Evolutionary conservation across 129 eudicot genomes (phyloP), one percentile per base, ranked within the genome.

Genomic region (Pulicaria dysenterica): DNA sequence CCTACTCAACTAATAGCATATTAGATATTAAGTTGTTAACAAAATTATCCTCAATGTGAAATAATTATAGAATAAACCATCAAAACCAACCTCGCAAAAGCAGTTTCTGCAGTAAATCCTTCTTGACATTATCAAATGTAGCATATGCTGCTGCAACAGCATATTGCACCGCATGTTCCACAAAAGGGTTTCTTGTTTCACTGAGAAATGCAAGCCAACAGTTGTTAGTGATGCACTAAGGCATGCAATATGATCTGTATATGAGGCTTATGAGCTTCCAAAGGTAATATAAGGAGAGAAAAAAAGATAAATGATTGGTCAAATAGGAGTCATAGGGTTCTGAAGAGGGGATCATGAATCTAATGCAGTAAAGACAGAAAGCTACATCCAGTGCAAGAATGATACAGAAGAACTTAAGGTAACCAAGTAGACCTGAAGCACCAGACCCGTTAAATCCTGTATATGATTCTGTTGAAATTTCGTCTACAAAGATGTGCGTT

Each of bases 161-260:
- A 77, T 94, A 94, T 67, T 87, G 98, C 79, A 94, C 70, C 10
- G 98, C 98, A 76, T 87, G 82, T 83, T 94, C 98, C 65, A 94
- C 98, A 83, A 94, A 94, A 43, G 95, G 98, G 77, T 90, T 94
- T 66, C 89, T 85, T 16, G 90, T 53, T 59, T 86, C 95, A 72
- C 96, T 90, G 87, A 84, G 4, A 79, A 49, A 44, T 37, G 46
- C 24, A 72, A 38, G 39, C 64, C 46, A 81, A 63, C 8, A 45
- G 56, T 12, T 62, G 79, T 56, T 39, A 77, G 10, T 17, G 38
- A 64, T 49, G 38, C 34, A 75, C 58, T 57, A 63, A 53, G 37
- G 42, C 24, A 51, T 41, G 78, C 44, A 72, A n/a, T 14, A 39
- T 11, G 69, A 41, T 72, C 13, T 48, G 31, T 15, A 43, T 41